Evolutionary conservation across 2,329 filamentous ascomycete genomes (phyloP).

Genomic region (Aureobasidium sp.): DNA sequence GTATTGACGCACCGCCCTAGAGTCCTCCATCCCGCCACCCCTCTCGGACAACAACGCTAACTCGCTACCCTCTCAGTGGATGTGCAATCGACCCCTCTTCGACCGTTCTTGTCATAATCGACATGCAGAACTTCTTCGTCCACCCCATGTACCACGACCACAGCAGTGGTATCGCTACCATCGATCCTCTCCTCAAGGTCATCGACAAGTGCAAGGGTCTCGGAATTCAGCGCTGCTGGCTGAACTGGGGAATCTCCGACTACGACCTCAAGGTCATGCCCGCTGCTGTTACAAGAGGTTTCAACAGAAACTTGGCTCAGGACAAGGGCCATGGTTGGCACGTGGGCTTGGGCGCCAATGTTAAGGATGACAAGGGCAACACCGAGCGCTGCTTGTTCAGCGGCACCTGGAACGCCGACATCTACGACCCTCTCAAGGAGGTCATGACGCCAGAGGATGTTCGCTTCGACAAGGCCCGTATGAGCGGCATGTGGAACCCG

Average conservation of each 20-base stretch:
- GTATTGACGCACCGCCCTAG: background rate
- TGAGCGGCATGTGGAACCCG: slow-evolving; percentile 34
- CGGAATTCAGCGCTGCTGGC: slow-evolving; percentile 32
- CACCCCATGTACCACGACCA: slow-evolving; percentile 25
- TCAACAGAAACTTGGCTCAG: slow-evolving; percentile 25
- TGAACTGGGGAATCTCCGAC: slow-evolving; percentile 35
- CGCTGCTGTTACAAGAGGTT: slow-evolving; percentile 33
- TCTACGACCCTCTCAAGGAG: slow-evolving; percentile 33
- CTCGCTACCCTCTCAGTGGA: slow-evolving; percentile 18
- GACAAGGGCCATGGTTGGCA: slow-evolving; percentile 32
- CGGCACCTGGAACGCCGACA: slow-evolving; percentile 34
- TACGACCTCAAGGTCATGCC: slow-evolving; percentile 31
- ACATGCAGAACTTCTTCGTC: slow-evolving; percentile 23
- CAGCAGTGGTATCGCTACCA: slow-evolving; percentile 22
- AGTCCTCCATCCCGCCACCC: slow-evolving; percentile 2
- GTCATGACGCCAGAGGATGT: slow-evolving; percentile 30
- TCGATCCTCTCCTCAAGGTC: slow-evolving; percentile 29
- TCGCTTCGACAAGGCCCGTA: slow-evolving; percentile 35
- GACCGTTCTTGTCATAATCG: slow-evolving; percentile 27
- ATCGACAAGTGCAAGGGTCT: slow-evolving; percentile 32
- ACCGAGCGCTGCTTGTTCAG: slow-evolving; percentile 34
- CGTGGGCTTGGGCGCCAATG: slow-evolving; percentile 29
- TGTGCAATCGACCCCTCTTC: slow-evolving; percentile 31
- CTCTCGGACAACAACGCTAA: background rate
- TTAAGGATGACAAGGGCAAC: slow-evolving; percentile 29